Evolutionary conservation across 2,329 filamentous ascomycete genomes (phyloP).

Genomic region (Aspergillus brasiliensis): DNA sequence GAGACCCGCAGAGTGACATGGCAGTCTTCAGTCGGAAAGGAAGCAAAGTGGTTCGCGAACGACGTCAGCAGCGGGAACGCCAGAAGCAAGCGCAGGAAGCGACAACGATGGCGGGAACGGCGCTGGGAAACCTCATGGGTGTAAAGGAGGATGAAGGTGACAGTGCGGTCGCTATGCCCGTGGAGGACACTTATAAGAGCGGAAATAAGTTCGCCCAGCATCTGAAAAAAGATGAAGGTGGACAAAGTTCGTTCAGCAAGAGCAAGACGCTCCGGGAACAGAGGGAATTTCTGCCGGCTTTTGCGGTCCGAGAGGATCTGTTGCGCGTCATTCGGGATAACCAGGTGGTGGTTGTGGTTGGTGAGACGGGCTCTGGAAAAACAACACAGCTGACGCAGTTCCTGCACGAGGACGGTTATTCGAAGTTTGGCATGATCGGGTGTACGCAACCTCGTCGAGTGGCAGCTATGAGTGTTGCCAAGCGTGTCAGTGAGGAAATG

Average conservation of each 20-base stretch:
- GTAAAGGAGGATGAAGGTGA: slow-evolving; percentile 88
- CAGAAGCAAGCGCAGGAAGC: slow-evolving; percentile 94
- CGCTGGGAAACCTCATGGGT: slow-evolving; percentile 92
- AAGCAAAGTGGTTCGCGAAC: slow-evolving; percentile 88
- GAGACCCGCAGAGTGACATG: slow-evolving; percentile 97
- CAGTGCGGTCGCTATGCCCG: slow-evolving; percentile 76
- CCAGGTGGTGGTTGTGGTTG: slow-evolving; percentile 94
- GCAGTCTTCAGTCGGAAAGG: slow-evolving; percentile 96
- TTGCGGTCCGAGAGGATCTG: slow-evolving; percentile 92
- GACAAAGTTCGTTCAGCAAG: slow-evolving; percentile 86
- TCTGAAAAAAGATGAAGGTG: slow-evolving; percentile 80
- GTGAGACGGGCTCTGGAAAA: slow-evolving; percentile 96
- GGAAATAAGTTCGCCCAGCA: slow-evolving; percentile 84
- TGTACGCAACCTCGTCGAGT: slow-evolving; percentile 96
- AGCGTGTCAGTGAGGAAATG: slow-evolving; percentile 98
- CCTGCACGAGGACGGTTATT: slow-evolving; percentile 92
- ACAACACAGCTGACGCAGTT: slow-evolving; percentile 98
- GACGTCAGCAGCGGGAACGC: slow-evolving; percentile 86
- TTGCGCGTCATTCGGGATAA: slow-evolving; percentile 92
- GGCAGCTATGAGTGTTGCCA: slow-evolving; percentile 97
- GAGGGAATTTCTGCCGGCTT: slow-evolving; percentile 88
- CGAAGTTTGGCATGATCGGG: slow-evolving; percentile 82
- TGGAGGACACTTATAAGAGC: slow-evolving; percentile 68
- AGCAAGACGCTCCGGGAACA: slow-evolving; percentile 90
- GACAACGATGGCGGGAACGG: slow-evolving; percentile 88